Evolutionary conservation across 2,329 filamentous ascomycete genomes (phyloP).

Genomic region (Talaromyces sp.): DNA sequence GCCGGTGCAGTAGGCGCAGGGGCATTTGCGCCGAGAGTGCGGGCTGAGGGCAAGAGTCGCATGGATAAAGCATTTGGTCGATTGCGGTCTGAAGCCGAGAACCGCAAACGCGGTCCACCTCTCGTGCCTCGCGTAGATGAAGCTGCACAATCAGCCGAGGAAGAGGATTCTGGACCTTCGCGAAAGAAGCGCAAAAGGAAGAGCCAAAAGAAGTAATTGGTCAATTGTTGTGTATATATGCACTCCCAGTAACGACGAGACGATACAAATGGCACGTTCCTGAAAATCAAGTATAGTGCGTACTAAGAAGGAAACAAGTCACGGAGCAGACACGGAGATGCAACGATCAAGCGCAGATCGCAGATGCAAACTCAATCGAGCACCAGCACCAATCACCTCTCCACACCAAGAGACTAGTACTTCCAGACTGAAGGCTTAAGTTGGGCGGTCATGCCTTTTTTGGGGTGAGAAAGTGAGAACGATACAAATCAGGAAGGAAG

Average conservation of each 20-base stretch:
- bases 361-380: slow-evolving; percentile 8
- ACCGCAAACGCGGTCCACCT: slow-evolving; percentile 23
- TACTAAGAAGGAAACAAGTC: neutral
- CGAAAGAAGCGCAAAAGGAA: slow-evolving; percentile 9
- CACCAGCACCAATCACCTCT: neutral
- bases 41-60: slow-evolving; percentile 62
- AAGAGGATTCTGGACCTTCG: neutral
- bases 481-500: neutral
- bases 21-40: slow-evolving; percentile 68
- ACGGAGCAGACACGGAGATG: neutral
- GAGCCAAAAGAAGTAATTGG: neutral
- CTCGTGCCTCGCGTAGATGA: neutral
- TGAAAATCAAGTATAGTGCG: neutral
- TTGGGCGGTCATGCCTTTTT: neutral
- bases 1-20: slow-evolving; percentile 59
- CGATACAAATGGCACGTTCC: neutral
- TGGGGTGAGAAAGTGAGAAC: neutral
- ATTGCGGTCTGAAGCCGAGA: slow-evolving; percentile 56
- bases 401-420: neutral
- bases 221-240: neutral
- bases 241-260: neutral
- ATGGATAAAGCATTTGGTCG: slow-evolving; percentile 71
- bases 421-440: neutral
- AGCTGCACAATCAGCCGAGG: neutral
- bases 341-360: neutral